Conservation (phyloP, 768 basidiomycete genomes). For the Lentinula lateritia region DNA sequence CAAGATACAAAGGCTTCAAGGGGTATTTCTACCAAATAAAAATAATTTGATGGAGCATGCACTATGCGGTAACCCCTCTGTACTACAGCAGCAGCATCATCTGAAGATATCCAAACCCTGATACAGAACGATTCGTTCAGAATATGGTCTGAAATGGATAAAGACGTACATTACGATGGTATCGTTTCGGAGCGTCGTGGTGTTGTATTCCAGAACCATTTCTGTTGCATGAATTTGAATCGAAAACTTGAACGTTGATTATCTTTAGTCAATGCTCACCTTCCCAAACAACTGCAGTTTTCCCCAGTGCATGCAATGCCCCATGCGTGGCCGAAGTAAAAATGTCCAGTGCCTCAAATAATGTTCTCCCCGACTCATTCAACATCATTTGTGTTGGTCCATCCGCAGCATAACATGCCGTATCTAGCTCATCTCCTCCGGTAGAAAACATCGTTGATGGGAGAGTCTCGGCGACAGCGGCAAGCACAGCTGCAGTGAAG, state of each 20-base stretch:
- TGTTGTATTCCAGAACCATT: conserved; percentile 35
- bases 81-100: conserved; percentile 31
- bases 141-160: neutral
- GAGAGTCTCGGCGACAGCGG: conserved; percentile 43
- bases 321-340: conserved; percentile 61
- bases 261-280: conserved; percentile 26
- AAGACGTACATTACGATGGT: conserved; percentile 32
- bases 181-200: conserved; percentile 31
- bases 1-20: conserved; percentile 7
- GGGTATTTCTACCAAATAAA: conserved; percentile 34
- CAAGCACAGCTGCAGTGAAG: conserved; percentile 54
- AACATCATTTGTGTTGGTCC: conserved; percentile 51
- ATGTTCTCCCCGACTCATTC: conserved; percentile 39
- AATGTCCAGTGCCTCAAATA: conserved; percentile 57
- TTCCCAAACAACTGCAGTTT: conserved; percentile 83
- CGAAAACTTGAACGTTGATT: neutral
- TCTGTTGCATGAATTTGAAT: conserved; percentile 23
- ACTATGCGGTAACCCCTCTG: conserved; percentile 36
- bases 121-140: too few species aligned
- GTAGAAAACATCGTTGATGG: conserved; percentile 66
- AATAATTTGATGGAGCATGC: conserved; percentile 45
- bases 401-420: conserved; percentile 61
- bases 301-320: conserved; percentile 48
- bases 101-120: conserved; percentile 44
- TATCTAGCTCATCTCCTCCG: conserved; percentile 80